Conservation (phyloP, 2,329 filamentous ascomycete species). For the Diaporthe sp. region DNA sequence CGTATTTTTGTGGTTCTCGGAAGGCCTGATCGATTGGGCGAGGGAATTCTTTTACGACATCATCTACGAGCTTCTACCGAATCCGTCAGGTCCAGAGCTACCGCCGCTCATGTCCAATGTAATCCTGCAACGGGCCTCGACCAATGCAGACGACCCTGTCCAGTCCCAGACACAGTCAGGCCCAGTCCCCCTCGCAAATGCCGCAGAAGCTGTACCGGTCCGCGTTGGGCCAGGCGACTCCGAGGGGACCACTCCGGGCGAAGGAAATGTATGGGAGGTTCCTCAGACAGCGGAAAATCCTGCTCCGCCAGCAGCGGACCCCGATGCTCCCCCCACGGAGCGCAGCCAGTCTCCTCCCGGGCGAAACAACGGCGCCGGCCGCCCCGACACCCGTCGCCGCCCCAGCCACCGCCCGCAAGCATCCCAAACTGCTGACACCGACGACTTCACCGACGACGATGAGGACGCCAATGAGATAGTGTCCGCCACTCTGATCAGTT, state of each 20-base stretch:
- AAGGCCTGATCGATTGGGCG: slow-evolving; percentile 15
- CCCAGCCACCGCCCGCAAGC: slow-evolving; percentile 30
- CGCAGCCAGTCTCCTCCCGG: slow-evolving; percentile 27
- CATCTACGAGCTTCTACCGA: slow-evolving; percentile 32
- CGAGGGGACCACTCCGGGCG: slow-evolving; percentile 4
- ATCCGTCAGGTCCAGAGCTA: slow-evolving; percentile 33
- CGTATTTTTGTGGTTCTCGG: slow-evolving; percentile 57
- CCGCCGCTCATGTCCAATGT: slow-evolving; percentile 10
- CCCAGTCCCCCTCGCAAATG: slow-evolving; percentile 3
- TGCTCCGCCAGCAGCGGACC: background rate
- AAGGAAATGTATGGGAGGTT: slow-evolving; percentile 29
- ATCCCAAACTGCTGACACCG: slow-evolving; percentile 43
- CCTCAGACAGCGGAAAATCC: slow-evolving; percentile 27
- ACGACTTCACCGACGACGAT: slow-evolving; percentile 69
- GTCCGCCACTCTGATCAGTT: slow-evolving; percentile 71
- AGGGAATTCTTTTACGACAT: slow-evolving; percentile 43
- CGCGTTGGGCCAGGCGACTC: slow-evolving; percentile 14
- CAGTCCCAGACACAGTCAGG: slow-evolving; percentile 19
- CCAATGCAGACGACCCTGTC: slow-evolving; percentile 25
- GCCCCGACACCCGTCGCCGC: slow-evolving; percentile 35
- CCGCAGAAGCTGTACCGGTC: slow-evolving; percentile 8
- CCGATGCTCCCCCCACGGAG: background rate
- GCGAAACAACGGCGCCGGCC: slow-evolving; percentile 14
- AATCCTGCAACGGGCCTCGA: slow-evolving; percentile 11
- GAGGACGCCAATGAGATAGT: slow-evolving; percentile 67